These are phyloP conservation scores for Diaporthe sp. DNA, from an alignment of 2,329 filamentous ascomycete species.

Conservation along the genomic window DNA sequence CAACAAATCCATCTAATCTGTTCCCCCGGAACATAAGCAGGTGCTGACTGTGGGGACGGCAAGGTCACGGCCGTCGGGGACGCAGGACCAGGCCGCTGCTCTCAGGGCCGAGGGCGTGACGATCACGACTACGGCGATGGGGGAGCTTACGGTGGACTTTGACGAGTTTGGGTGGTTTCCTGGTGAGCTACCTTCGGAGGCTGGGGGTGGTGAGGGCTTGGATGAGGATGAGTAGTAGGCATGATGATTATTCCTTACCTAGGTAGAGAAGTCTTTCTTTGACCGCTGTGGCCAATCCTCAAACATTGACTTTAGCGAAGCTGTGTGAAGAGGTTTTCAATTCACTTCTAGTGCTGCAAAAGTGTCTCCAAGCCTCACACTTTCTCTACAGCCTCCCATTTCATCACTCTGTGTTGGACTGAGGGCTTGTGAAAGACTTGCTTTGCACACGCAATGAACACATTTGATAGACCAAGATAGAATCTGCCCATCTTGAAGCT, in stretches of 20 bases:
- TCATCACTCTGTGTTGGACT: too few species aligned
- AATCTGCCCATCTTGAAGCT: background rate
- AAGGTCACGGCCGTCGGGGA: conserved; percentile 66
- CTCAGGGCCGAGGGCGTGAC: conserved; percentile 67
- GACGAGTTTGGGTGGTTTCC: conserved; percentile 71
- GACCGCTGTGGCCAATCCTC: accelerated
- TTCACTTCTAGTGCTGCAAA: background rate
- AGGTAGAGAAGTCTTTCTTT: background rate
- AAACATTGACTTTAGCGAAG: too few species aligned
- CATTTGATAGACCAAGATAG: background rate
- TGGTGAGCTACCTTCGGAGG: conserved; percentile 61
- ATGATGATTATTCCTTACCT: background rate
- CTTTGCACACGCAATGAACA: background rate
- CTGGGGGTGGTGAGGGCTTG: conserved; percentile 41
- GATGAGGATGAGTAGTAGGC: conserved; percentile 43
- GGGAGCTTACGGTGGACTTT: conserved; percentile 67
- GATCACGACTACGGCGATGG: conserved; percentile 63
- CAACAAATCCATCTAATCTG: background rate
- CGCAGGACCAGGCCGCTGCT: conserved; percentile 64
- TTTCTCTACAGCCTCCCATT: background rate
- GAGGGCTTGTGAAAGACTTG: background rate
- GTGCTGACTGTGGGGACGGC: conserved; percentile 18
- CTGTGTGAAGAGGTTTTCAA: background rate
- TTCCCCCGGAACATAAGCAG: background rate
- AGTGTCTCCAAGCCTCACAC: background rate